Percentiles rank a stretch among this genome's conserved stretches.
phyloP scores from a whole-genome alignment of 345 rosid genomes.

The Cardamine resedifolia region DNA sequence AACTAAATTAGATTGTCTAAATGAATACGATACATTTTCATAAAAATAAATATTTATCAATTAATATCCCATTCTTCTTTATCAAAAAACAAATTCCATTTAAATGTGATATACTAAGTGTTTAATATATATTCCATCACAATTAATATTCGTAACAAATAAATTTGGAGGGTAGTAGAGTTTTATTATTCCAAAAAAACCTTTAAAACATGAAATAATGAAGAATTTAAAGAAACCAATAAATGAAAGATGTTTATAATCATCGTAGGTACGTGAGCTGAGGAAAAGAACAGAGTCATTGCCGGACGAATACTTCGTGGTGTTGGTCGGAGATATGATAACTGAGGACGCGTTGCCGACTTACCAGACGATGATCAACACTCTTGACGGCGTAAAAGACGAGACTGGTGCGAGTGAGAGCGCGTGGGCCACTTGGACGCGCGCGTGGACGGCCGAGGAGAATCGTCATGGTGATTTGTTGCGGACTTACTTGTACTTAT shows the following conservation, averaged over 20 bases:
- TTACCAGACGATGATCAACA: slow-evolving; percentile 69
- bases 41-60: no score
- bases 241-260: neutral
- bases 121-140: neutral
- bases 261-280: slow-evolving; percentile 45
- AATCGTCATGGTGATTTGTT: slow-evolving; percentile 79
- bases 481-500: slow-evolving; percentile 52
- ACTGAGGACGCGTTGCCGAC: slow-evolving; percentile 84
- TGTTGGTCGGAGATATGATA: slow-evolving; percentile 80
- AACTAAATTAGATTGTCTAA: neutral
- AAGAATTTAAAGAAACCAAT: neutral
- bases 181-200: neutral
- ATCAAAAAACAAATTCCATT: neutral
- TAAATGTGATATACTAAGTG: neutral
- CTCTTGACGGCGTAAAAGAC: slow-evolving; percentile 69
- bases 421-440: slow-evolving; percentile 79
- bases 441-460: slow-evolving; percentile 82
- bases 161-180: neutral
- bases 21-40: neutral
- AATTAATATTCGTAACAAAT: neutral
- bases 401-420: slow-evolving; percentile 70
- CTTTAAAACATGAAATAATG: neutral
- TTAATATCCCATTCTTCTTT: neutral
- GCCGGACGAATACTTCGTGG: slow-evolving; percentile 72
- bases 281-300: slow-evolving; percentile 54